A percentile compares a stretch with the other conserved stretches of the same genome.
Conservation (phyloP, 352 stramenopile genomes). For the Thalassiosira livingstoniorum region DNA sequence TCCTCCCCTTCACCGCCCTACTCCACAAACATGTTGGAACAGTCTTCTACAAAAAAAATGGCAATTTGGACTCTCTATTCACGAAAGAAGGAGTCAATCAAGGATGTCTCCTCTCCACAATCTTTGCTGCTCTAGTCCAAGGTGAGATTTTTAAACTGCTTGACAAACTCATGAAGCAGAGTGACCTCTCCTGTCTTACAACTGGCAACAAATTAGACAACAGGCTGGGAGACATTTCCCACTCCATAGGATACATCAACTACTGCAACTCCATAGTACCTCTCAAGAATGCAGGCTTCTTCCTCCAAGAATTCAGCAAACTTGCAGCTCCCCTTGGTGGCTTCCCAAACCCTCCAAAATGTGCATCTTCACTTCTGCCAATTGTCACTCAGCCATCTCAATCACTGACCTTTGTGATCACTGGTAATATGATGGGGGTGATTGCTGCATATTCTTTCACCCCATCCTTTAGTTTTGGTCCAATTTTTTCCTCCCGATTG, state of each 20-base stretch:
- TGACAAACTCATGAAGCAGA: background rate
- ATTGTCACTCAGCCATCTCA: background rate
- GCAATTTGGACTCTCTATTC: slow-evolving; percentile 6
- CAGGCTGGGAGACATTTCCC: slow-evolving; percentile 5
- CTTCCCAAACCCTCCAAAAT: slow-evolving; percentile 8
- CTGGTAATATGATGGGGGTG: no score
- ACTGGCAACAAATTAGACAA: slow-evolving; percentile 21
- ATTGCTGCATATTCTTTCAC: no score
- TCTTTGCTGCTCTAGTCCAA: slow-evolving; percentile 29
- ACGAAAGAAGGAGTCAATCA: slow-evolving; percentile 48
- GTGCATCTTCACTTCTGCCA: background rate
- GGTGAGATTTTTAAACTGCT: slow-evolving; percentile 5
- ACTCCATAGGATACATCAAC: slow-evolving; percentile 27
- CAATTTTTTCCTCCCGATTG: no score
- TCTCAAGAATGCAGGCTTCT: slow-evolving; percentile 13
- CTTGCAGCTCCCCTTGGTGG: slow-evolving; percentile 1
- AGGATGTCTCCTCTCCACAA: slow-evolving; percentile 44
- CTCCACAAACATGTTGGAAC: slow-evolving; percentile 21
- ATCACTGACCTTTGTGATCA: no score
- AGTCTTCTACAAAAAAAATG: slow-evolving; percentile 24
- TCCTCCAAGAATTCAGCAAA: slow-evolving; percentile 3
- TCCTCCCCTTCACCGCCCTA: slow-evolving; percentile 21
- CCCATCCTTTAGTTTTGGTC: no score
- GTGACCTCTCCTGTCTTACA: background rate
- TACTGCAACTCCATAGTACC: background rate